A percentile compares a stretch with the other conserved stretches of the same genome.
These are phyloP conservation scores for Citrullus colocynthis DNA, from an alignment of 306 rosid genomes.

Conservation along the genomic window DNA sequence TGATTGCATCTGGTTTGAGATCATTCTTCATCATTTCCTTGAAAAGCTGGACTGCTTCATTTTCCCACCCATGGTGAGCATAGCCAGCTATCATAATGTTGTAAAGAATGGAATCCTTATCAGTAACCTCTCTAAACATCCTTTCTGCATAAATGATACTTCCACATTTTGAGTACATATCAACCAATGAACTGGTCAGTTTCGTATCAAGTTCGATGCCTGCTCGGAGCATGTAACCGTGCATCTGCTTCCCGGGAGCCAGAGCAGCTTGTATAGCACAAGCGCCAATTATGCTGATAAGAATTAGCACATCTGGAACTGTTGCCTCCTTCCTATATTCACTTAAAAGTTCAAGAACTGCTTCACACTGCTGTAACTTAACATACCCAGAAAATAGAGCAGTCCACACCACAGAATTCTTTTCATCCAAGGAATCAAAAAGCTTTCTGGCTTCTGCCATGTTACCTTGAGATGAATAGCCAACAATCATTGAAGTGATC, in stretches of 20 bases:
- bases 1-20: slow-evolving; percentile 45
- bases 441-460: slow-evolving; percentile 45
- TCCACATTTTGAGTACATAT: slow-evolving; percentile 86
- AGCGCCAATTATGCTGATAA: slow-evolving; percentile 43
- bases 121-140: slow-evolving; percentile 20
- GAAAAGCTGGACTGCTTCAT: slow-evolving; percentile 44
- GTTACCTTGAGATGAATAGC: slow-evolving; percentile 53
- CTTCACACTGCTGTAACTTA: slow-evolving; percentile 45
- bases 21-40: slow-evolving; percentile 39
- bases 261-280: slow-evolving; percentile 61
- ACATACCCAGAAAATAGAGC: slow-evolving; percentile 61
- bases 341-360: slow-evolving; percentile 41
- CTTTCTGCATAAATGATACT: slow-evolving; percentile 39
- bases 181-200: slow-evolving; percentile 47
- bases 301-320: slow-evolving; percentile 35
- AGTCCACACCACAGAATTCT: slow-evolving; percentile 51
- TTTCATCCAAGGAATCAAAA: slow-evolving; percentile 43
- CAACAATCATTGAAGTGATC: slow-evolving; percentile 43
- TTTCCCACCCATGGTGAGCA: slow-evolving; percentile 61
- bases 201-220: slow-evolving; percentile 33
- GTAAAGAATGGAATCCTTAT: slow-evolving; percentile 40
- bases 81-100: slow-evolving; percentile 71
- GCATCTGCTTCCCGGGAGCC: slow-evolving; percentile 61
- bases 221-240: slow-evolving; percentile 41
- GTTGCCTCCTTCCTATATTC: slow-evolving; percentile 28